A percentile compares a stretch with the other conserved stretches of the same genome.
Conservation (phyloP, 768 basidiomycete genomes). For the Leccinum obscurum region DNA sequence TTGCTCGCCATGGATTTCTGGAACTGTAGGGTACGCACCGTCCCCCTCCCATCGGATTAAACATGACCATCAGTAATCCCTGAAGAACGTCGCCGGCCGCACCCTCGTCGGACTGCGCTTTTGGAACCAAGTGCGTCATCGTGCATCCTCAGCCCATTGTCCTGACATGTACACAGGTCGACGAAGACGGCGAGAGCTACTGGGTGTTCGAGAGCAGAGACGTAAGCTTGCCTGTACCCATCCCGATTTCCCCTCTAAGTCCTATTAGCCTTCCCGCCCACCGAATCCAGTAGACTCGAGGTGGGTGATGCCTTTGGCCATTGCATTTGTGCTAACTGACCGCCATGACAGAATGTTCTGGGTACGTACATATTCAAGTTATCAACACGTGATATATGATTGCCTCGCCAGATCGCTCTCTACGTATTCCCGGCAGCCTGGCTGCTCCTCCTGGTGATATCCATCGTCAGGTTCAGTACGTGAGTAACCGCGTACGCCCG, state of each 20-base stretch:
- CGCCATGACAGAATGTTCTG: constrained; percentile 77
- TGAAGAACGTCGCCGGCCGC: constrained; percentile 89
- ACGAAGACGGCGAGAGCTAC: constrained; percentile 92
- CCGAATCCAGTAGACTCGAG: constrained; percentile 87
- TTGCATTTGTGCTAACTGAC: constrained; percentile 5
- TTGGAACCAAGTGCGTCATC: constrained; percentile 81
- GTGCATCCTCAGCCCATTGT: neutral
- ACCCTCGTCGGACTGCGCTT: constrained; percentile 93
- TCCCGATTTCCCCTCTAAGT: constrained; percentile 12
- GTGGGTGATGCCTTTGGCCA: constrained; percentile 42
- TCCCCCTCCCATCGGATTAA: neutral
- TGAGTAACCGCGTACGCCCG: constrained; percentile 41
- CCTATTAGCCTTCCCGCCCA: constrained; percentile 74
- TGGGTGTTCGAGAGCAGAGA: constrained; percentile 99
- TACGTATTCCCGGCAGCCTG: constrained; percentile 90
- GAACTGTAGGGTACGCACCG: constrained; percentile 78
- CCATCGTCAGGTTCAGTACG: constrained; percentile 86
- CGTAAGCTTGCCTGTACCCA: constrained; percentile 47
- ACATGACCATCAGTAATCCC: constrained; percentile 5
- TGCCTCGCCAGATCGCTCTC: constrained; percentile 65
- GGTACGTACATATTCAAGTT: constrained; percentile 47
- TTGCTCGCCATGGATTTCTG: constrained; percentile 97
- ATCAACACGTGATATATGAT: constrained; percentile 12
- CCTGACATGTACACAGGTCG: constrained; percentile 55
- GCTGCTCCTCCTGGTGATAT: constrained; percentile 84